Conservation (phyloP, 805 yeast genomes). For the Candida bentonensis region DNA sequence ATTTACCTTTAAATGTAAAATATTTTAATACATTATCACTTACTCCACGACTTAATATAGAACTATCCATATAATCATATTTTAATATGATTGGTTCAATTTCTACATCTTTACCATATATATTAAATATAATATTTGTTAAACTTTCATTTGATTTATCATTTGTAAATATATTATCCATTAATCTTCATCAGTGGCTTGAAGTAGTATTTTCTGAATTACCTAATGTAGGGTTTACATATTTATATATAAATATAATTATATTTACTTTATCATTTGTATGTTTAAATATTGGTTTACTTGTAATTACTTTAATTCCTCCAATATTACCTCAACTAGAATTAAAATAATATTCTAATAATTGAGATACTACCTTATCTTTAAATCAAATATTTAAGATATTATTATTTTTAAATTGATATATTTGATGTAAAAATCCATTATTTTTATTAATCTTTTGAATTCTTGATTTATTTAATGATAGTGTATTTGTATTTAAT, state of each 20-base stretch:
- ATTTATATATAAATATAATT: slow-evolving; percentile 1
- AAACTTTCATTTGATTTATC: background rate
- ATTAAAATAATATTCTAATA: too few relatives aligned
- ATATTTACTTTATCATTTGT: slow-evolving; percentile 1
- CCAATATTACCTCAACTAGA: too few relatives aligned
- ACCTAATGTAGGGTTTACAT: slow-evolving; percentile 1
- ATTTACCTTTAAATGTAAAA: slow-evolving; percentile 3
- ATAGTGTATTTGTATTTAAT: background rate
- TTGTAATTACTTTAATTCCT: too few relatives aligned
- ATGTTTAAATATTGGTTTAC: too few relatives aligned
- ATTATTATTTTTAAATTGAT: too few relatives aligned
- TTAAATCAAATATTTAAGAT: too few relatives aligned
- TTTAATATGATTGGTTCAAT: slow-evolving; percentile 2
- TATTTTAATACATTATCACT: slow-evolving; percentile 1
- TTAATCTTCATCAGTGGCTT: background rate
- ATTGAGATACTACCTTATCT: too few relatives aligned
- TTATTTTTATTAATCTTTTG: too few relatives aligned
- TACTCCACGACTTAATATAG: slow-evolving; percentile 1
- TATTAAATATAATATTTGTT: too few relatives aligned
- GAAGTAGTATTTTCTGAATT: background rate
- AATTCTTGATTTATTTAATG: background rate
- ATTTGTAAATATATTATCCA: background rate
- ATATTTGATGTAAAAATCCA: too few relatives aligned
- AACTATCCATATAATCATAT: slow-evolving; percentile 3
- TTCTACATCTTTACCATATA: too few relatives aligned